Evolutionary conservation across 305 asterid species (phyloP).

Genomic region (Petunia hybrid): DNA sequence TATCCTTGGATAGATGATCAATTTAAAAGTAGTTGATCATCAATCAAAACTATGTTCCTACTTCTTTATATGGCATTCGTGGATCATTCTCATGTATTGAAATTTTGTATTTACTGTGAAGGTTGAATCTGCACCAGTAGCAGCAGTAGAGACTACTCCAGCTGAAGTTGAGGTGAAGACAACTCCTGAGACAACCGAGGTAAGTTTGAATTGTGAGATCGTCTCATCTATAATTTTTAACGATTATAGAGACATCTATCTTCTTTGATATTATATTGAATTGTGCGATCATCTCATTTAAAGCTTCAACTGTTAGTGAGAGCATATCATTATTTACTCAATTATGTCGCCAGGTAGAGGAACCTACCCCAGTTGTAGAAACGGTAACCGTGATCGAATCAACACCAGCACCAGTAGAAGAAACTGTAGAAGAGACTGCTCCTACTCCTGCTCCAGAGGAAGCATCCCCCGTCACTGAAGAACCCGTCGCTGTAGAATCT

Average conservation of each 20-base stretch:
- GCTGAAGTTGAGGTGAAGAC: conserved; percentile 23
- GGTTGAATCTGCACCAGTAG: conserved; percentile 35
- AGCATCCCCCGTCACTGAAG: neutral
- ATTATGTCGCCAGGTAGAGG: neutral
- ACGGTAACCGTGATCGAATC: neutral
- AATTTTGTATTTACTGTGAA: neutral
- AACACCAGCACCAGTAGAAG: conserved; percentile 17
- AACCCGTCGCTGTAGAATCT: neutral
- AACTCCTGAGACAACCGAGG: conserved; percentile 5
- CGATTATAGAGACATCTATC: neutral
- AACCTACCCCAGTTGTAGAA: neutral
- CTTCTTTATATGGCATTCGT: neutral
- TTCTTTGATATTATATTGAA: neutral
- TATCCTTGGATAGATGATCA: neutral
- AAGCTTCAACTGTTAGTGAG: neutral
- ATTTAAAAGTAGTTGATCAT: conserved; percentile 5
- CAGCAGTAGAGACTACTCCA: conserved; percentile 27
- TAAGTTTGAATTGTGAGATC: neutral
- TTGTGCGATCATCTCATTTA: neutral
- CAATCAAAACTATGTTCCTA: neutral
- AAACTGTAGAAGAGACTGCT: neutral
- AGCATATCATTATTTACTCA: neutral
- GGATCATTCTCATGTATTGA: neutral
- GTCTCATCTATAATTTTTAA: neutral
- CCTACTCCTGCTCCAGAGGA: neutral